Evolutionary conservation across 164 flowering plant genomes (phyloP), one percentile per base, ranked within the genome.

Genomic region (Dillenia suffruticosa): DNA sequence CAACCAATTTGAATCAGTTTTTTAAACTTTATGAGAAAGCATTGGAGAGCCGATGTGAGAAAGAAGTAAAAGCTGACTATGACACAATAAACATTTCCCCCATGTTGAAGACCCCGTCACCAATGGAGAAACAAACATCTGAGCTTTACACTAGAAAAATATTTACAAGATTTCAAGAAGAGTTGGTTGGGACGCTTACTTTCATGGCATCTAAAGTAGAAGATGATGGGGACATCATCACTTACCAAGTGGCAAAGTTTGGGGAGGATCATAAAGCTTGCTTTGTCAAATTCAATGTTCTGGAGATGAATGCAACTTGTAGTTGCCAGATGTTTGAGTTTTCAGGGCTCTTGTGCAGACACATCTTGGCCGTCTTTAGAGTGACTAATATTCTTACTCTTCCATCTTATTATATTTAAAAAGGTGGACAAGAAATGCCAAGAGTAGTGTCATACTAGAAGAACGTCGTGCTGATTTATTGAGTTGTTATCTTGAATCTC

Each of bases 251-350:
- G 9, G 65, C 88, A 1, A 89, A 86, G 52, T 84, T 60, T 67
- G 96, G 92, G 58, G 96, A 89, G 64, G 89, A 84, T 44, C 87
- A 86, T 66, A 81, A 75, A 67, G 68, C 76, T 44, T 72, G 76
- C 68, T 70, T 64, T 68, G 96, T 89, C 13, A 84, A 63, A 50
- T 79, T 86, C 62, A 84, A 82, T 75, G 89, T 85, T 64, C 57
- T 86, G 56, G 87, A 86, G 77, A 86, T 84, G 92, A 83, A 65
- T 72, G 87, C 90, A 54, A 55, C 69, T 64, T 89, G 96, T 70
- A 89, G 89, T 65, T 89, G 96, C 70, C 88, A 79, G 74, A 84
- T 85, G 96, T 89, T 86, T 77, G 96, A 89, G 70, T 89, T 89
- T 57, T 89, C 92, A 19, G 96, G 96, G 47, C 77, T 89, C 71